A percentile compares a stretch with the other conserved stretches of the same genome.
Evolutionary conservation across 2,329 filamentous ascomycete genomes (phyloP).

Genomic region (Sclerotinia spermophila): DNA sequence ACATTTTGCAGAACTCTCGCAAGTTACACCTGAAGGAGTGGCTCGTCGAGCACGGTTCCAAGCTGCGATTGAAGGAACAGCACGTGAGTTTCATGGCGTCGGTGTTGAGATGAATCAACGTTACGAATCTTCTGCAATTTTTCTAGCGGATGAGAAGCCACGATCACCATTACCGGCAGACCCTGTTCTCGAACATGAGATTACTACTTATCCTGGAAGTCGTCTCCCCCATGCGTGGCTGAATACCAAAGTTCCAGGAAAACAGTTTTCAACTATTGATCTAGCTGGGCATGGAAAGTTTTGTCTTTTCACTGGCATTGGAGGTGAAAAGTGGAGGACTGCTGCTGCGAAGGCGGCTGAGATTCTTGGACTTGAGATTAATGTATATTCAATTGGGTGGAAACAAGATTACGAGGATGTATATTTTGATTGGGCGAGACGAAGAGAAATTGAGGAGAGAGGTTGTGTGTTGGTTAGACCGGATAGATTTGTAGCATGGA

Average conservation of each 20-base stretch:
- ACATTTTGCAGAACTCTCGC: slow-evolving; percentile 18
- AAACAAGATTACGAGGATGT: slow-evolving; percentile 18
- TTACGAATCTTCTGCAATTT: slow-evolving; percentile 25
- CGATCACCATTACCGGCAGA: slow-evolving; percentile 23
- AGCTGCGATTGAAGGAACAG: slow-evolving; percentile 1
- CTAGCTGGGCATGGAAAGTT: slow-evolving; percentile 20
- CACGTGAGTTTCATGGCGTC: slow-evolving; percentile 28
- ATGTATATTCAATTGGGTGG: slow-evolving; percentile 1
- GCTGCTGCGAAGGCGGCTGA: slow-evolving; percentile 9
- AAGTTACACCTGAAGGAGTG: slow-evolving; percentile 13
- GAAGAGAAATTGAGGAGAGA: slow-evolving; percentile 15
- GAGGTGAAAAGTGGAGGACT: slow-evolving; percentile 22
- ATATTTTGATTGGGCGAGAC: slow-evolving; percentile 18
- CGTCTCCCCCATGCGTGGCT: slow-evolving; percentile 34
- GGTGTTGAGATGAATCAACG: slow-evolving; percentile 30
- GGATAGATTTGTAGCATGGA: slow-evolving; percentile 25
- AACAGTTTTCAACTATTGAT: slow-evolving; percentile 31
- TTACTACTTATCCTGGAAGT: slow-evolving; percentile 32
- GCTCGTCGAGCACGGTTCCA: slow-evolving; percentile 21
- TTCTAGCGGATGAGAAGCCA: slow-evolving; percentile 26
- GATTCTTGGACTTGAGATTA: slow-evolving; percentile 11
- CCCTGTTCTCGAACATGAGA: slow-evolving; percentile 24
- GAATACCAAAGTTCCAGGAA: slow-evolving; percentile 15
- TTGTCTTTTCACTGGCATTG: slow-evolving; percentile 24
- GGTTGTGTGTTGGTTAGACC: slow-evolving; percentile 25